Conservation (phyloP, 1,284 basidiomycete genomes). For the Puccinia hordei region DNA sequence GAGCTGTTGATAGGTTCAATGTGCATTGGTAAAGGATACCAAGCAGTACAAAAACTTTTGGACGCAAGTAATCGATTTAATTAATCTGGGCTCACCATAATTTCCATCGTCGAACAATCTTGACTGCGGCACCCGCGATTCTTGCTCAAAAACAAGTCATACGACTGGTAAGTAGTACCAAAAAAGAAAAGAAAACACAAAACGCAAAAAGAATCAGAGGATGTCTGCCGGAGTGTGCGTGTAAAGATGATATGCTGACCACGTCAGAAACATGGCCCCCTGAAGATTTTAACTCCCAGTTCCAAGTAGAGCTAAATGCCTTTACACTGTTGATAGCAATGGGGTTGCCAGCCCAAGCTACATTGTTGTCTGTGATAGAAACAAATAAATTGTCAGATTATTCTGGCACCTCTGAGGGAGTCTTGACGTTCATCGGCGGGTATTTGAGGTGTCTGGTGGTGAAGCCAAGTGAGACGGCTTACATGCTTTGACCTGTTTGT, state of each 20-base stretch:
- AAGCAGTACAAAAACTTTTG: not conserved
- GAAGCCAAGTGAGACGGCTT: not conserved
- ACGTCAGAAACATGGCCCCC: not conserved
- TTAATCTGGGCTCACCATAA: not conserved
- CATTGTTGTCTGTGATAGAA: constrained; percentile 3
- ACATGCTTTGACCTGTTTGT: constrained; percentile 23
- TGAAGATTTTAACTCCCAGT: not conserved
- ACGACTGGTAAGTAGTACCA: not conserved
- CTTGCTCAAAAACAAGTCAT: constrained; percentile 6
- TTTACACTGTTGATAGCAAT: not conserved
- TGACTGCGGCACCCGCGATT: not conserved
- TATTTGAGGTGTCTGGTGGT: not conserved
- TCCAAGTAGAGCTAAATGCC: not conserved
- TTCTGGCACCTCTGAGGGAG: not conserved
- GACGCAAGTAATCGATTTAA: not conserved
- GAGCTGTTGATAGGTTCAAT: not conserved
- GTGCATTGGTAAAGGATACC: not conserved
- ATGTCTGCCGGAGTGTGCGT: not conserved
- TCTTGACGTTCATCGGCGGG: not conserved
- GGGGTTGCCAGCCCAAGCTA: constrained; percentile 8
- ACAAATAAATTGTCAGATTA: not conserved
- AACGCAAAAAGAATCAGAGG: not conserved
- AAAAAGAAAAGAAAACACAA: not conserved
- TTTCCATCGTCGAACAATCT: constrained; percentile 17
- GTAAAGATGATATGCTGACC: not conserved